Evolutionary conservation across 805 yeast genomes (phyloP).

Genomic region (Monosporozyma aerobia): DNA sequence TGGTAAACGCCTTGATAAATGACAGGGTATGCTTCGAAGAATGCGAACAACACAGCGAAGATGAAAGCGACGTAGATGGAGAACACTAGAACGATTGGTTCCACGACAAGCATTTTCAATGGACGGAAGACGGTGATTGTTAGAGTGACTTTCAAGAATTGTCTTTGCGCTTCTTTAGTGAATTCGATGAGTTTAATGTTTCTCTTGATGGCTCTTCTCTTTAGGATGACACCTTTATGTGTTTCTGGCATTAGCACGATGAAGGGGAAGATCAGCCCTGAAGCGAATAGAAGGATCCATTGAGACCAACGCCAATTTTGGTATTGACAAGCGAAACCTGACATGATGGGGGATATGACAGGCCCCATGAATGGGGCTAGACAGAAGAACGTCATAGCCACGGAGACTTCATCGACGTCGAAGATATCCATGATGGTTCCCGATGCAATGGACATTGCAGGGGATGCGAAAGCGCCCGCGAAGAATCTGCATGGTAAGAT

Average conservation of each 20-base stretch:
- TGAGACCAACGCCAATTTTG: slow-evolving; percentile 64
- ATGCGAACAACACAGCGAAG: slow-evolving; percentile 70
- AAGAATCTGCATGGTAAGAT: slow-evolving; percentile 64
- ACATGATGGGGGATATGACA: slow-evolving; percentile 64
- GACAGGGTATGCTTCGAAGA: slow-evolving; percentile 71
- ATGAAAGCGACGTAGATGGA: slow-evolving; percentile 65
- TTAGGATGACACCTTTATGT: slow-evolving; percentile 57
- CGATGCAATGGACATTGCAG: slow-evolving; percentile 76
- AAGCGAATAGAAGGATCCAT: slow-evolving; percentile 65
- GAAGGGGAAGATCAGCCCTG: slow-evolving; percentile 43
- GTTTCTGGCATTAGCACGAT: slow-evolving; percentile 54
- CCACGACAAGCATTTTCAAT: slow-evolving; percentile 55
- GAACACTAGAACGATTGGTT: slow-evolving; percentile 66
- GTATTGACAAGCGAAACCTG: slow-evolving; percentile 53
- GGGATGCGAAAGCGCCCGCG: slow-evolving; percentile 68
- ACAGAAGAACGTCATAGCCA: slow-evolving; percentile 74
- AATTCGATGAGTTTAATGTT: slow-evolving; percentile 40
- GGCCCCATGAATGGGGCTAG: slow-evolving; percentile 78
- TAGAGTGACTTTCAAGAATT: slow-evolving; percentile 38
- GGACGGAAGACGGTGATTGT: slow-evolving; percentile 53
- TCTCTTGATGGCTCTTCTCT: slow-evolving; percentile 50
- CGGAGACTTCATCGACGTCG: slow-evolving; percentile 52
- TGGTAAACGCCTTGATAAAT: slow-evolving; percentile 57
- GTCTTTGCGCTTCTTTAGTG: slow-evolving; percentile 25
- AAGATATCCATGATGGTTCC: slow-evolving; percentile 78